Evolutionary conservation across 192 early-diverging fungal genomes (phyloP).

Genomic region (Cetraspora pellucida): DNA sequence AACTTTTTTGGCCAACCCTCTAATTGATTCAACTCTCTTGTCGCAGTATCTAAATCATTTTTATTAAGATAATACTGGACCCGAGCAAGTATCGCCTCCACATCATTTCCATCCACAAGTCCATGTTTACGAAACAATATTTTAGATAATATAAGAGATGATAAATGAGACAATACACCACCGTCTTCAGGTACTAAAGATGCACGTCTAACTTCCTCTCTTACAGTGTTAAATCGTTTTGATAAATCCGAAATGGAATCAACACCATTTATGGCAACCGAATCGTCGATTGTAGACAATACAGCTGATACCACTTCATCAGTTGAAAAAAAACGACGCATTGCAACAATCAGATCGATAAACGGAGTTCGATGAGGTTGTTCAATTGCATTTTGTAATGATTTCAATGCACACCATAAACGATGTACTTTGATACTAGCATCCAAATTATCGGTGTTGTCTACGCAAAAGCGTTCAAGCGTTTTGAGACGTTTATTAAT

Average conservation of each 20-base stretch:
- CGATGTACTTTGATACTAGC: conserved; percentile 63
- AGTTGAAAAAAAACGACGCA: conserved; percentile 55
- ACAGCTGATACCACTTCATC: conserved; percentile 67
- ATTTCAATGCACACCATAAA: conserved; percentile 65
- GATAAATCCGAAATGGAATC: conserved; percentile 66
- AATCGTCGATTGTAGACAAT: conserved; percentile 60
- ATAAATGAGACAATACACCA: conserved; percentile 79
- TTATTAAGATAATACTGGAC: conserved; percentile 71
- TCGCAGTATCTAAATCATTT: conserved; percentile 82
- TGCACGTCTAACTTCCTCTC: conserved; percentile 69
- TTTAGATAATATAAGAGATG: conserved; percentile 70
- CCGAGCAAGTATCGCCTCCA: conserved; percentile 83
- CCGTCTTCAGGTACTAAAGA: conserved; percentile 88
- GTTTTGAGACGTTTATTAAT: conserved; percentile 76
- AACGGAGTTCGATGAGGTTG: conserved; percentile 61
- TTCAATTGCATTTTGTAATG: conserved; percentile 60
- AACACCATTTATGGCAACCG: conserved; percentile 62
- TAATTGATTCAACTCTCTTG: conserved; percentile 92
- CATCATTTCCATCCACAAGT: conserved; percentile 80
- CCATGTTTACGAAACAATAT: conserved; percentile 87
- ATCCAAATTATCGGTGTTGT: conserved; percentile 70
- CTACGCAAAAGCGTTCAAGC: conserved; percentile 66
- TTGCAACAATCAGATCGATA: conserved; percentile 67
- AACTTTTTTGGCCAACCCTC: conserved; percentile 87
- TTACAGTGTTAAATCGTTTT: conserved; percentile 70